phyloP scores from a whole-genome alignment of 768 basidiomycete genomes.

The Suillus bovinus region DNA sequence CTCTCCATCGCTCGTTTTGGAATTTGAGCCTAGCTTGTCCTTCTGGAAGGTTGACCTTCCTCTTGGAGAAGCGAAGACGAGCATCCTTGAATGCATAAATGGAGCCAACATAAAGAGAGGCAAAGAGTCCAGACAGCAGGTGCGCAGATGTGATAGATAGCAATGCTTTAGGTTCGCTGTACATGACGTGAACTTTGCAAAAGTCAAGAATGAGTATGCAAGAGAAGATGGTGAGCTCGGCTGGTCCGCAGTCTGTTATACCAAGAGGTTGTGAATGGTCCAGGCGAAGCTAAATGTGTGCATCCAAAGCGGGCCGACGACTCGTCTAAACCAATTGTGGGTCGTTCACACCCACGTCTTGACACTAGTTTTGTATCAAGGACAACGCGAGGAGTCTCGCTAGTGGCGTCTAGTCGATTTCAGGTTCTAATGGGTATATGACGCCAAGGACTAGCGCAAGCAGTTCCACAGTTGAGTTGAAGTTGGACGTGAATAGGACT shows the following conservation, averaged over 20 bases:
- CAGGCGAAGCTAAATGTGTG: neutral
- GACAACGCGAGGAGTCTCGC: neutral
- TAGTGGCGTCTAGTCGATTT: neutral
- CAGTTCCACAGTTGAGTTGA: neutral
- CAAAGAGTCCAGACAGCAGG: conserved; percentile 57
- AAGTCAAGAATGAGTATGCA: neutral
- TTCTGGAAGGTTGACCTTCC: conserved; percentile 25
- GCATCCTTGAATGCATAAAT: conserved; percentile 74
- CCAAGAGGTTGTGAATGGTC: neutral
- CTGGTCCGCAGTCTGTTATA: neutral
- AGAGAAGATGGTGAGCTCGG: neutral
- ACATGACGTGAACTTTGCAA: conserved; percentile 1
- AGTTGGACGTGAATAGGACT: neutral
- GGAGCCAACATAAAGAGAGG: conserved; percentile 75
- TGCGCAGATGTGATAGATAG: conserved; percentile 46
- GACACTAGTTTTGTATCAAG: neutral
- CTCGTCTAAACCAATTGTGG: neutral
- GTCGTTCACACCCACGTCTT: neutral
- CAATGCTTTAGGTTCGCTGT: conserved; percentile 16
- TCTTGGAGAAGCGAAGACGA: conserved; percentile 50
- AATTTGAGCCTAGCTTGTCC: conserved; percentile 33
- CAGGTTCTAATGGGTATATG: neutral
- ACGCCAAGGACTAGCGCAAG: neutral
- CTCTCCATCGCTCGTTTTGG: conserved; percentile 59
- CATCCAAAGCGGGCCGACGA: neutral